These are phyloP conservation scores for Botrytis sinoallii DNA, from an alignment of 2,329 filamentous ascomycete species.

Conservation along the genomic window DNA sequence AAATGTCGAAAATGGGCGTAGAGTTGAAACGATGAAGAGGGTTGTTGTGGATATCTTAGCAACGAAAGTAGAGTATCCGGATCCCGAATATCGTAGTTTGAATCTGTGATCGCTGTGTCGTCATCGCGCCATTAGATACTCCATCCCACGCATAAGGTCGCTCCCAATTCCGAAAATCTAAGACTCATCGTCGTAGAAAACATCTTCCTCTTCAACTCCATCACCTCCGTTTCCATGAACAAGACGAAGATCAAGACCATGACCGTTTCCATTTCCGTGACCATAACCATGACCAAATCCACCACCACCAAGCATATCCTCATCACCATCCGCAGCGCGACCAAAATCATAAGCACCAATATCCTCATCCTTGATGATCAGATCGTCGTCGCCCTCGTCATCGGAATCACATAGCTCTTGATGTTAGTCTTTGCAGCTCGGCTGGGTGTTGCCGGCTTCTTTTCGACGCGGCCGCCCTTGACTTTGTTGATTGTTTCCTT, in stretches of 20 bases:
- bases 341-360: not conserved
- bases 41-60: not conserved
- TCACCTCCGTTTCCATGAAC: not conserved
- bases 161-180: not conserved
- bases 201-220: not conserved
- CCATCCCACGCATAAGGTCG: not conserved
- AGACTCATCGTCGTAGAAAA: not conserved
- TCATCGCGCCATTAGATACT: no score
- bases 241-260: not conserved
- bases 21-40: not conserved
- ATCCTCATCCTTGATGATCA: constrained; percentile 10
- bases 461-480: constrained; percentile 26
- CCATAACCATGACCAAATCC: not conserved
- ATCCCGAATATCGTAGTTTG: not conserved
- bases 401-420: constrained; percentile 15
- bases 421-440: not conserved
- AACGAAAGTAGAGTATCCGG: not conserved
- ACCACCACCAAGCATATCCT: not conserved
- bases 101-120: not conserved
- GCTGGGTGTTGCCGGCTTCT: not conserved
- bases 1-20: not conserved
- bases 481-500: constrained; percentile 28
- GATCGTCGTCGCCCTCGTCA: constrained; percentile 20
- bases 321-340: not conserved
- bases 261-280: not conserved